A percentile compares a stretch with the other conserved stretches of the same genome.
Evolutionary conservation across 2,329 filamentous ascomycete species (phyloP).

Genomic region (Metarhizium brunneum): DNA sequence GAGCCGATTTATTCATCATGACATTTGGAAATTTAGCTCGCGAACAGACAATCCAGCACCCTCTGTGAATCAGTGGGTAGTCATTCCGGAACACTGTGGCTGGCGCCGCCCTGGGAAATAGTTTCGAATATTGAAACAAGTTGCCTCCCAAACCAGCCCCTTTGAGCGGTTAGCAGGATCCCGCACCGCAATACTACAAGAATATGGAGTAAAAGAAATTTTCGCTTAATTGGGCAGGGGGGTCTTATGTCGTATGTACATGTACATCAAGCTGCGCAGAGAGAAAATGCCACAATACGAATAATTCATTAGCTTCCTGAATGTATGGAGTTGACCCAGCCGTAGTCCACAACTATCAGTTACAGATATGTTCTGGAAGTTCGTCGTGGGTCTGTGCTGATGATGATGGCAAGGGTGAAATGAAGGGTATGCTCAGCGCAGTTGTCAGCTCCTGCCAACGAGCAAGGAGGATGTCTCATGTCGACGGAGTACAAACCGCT

Average conservation of each 20-base stretch:
- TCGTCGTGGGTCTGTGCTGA: not conserved
- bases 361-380: not conserved
- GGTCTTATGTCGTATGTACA: too few species aligned
- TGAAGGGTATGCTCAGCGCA: not conserved
- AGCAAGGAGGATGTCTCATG: not conserved
- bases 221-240: too few species aligned
- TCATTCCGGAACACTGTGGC: too few species aligned
- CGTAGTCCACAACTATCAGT: too few species aligned
- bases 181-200: not conserved
- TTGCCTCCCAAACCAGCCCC: not conserved
- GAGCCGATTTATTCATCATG: too few species aligned
- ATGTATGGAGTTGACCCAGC: too few species aligned
- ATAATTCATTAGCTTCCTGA: not conserved
- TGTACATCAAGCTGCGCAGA: too few species aligned
- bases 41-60: too few species aligned
- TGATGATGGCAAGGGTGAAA: not conserved
- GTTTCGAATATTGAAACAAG: not conserved
- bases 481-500: not conserved
- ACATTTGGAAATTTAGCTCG: too few species aligned
- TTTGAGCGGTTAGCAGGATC: not conserved
- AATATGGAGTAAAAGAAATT: too few species aligned
- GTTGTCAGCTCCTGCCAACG: not conserved
- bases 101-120: not conserved
- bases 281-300: too few species aligned
- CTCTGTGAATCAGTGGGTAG: too few species aligned